phyloP scores from a whole-genome alignment of 2,329 filamentous ascomycete genomes.

The Diaporthe sp. region DNA sequence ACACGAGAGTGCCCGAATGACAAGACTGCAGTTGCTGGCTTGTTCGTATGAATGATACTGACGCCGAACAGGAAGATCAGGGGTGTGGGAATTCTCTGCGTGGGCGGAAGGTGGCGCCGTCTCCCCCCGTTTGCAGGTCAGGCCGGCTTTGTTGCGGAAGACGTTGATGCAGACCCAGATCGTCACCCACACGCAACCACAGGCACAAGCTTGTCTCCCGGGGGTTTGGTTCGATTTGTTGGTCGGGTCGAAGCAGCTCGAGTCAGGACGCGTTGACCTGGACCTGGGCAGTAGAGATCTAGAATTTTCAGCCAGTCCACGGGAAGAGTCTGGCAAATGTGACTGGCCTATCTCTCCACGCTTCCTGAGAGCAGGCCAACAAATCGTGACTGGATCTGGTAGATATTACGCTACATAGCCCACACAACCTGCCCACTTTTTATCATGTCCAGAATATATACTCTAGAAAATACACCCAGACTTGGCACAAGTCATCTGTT shows the following conservation, averaged over 20 bases:
- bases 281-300: background rate
- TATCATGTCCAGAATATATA: background rate
- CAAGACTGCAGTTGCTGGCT: background rate
- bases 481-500: background rate
- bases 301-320: background rate
- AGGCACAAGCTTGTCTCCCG: background rate
- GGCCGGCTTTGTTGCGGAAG: slow-evolving; percentile 17
- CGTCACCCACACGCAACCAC: background rate
- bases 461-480: no score
- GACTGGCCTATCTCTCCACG: background rate
- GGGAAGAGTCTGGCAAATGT: background rate
- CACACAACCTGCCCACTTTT: background rate
- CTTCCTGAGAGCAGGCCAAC: background rate
- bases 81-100: slow-evolving; percentile 22
- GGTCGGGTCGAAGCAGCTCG: background rate
- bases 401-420: background rate
- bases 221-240: background rate
- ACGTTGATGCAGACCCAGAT: slow-evolving; percentile 22
- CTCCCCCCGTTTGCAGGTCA: background rate
- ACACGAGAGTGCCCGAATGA: background rate
- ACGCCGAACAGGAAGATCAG: background rate
- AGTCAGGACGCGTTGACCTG: background rate
- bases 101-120: slow-evolving; percentile 14
- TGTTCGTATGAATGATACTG: background rate
- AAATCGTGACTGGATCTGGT: background rate